Percentiles rank a stretch among this genome's conserved stretches.
Conservation (phyloP, 176 grass and related monocot species). For the Musa schizocarpa region DNA sequence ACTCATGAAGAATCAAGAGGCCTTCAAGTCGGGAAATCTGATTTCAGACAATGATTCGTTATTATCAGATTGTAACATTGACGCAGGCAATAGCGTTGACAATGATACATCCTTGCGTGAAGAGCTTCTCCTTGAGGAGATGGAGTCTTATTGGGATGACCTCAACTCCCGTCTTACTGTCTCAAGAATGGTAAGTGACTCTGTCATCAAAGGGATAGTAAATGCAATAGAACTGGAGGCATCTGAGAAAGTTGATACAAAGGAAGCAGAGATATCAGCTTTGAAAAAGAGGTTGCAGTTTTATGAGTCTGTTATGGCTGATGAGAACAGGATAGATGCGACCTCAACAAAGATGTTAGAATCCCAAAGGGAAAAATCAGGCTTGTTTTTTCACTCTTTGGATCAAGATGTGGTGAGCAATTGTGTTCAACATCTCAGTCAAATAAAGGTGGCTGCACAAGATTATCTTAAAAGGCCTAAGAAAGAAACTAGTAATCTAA, state of each 20-base stretch:
- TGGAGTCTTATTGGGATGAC: constrained; percentile 37
- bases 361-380: neutral
- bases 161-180: constrained; percentile 24
- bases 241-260: constrained; percentile 23
- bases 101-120: constrained; percentile 12
- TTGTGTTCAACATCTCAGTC: neutral
- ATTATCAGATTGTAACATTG: constrained; percentile 1
- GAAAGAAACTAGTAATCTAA: neutral
- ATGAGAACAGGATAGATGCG: neutral
- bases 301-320: neutral
- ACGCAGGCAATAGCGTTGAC: constrained; percentile 16
- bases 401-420: neutral
- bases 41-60: neutral
- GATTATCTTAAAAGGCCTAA: constrained; percentile 11
- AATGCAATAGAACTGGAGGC: constrained; percentile 30
- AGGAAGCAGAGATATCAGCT: constrained; percentile 37
- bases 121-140: constrained; percentile 23
- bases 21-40: neutral
- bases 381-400: neutral
- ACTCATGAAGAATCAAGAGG: constrained; percentile 6
- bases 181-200: constrained; percentile 33
- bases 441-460: neutral
- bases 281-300: constrained; percentile 34
- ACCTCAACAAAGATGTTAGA: neutral
- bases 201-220: constrained; percentile 37